phyloP scores from a whole-genome alignment of 1,139 yeast species.

The Geotrichum australiense region DNA sequence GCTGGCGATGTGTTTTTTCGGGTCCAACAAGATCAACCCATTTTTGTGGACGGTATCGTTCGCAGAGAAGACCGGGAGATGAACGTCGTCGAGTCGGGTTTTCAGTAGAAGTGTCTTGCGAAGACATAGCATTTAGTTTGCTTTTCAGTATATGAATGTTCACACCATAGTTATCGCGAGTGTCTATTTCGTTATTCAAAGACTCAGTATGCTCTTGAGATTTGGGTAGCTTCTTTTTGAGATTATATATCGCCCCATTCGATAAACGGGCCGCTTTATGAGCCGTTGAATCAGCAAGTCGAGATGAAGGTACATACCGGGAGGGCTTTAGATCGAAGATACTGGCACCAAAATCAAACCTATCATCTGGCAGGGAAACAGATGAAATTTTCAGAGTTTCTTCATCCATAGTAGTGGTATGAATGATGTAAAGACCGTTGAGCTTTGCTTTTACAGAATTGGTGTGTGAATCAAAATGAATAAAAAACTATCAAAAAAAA shows the following conservation, averaged over 20 bases:
- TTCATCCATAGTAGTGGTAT: not conserved
- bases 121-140: conserved; percentile 13
- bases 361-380: conserved; percentile 6
- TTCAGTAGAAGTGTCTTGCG: not conserved
- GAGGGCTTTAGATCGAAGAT: conserved; percentile 4
- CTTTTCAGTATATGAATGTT: conserved; percentile 28
- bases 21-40: conserved; percentile 77
- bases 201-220: not conserved
- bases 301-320: too few species aligned
- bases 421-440: too few species aligned
- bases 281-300: not conserved
- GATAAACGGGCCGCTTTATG: conserved; percentile 12
- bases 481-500: too few species aligned
- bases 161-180: conserved; percentile 28
- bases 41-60: conserved; percentile 71
- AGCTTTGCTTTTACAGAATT: too few species aligned
- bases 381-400: not conserved
- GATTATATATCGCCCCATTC: conserved; percentile 12
- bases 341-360: conserved; percentile 8
- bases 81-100: not conserved
- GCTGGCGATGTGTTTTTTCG: conserved; percentile 64
- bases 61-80: conserved; percentile 30
- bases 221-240: conserved; percentile 11
- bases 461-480: too few species aligned
- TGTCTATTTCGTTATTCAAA: not conserved